These are phyloP conservation scores for Fraxinus floribunda DNA, from an alignment of 305 asterid species.

Conservation along the genomic window DNA sequence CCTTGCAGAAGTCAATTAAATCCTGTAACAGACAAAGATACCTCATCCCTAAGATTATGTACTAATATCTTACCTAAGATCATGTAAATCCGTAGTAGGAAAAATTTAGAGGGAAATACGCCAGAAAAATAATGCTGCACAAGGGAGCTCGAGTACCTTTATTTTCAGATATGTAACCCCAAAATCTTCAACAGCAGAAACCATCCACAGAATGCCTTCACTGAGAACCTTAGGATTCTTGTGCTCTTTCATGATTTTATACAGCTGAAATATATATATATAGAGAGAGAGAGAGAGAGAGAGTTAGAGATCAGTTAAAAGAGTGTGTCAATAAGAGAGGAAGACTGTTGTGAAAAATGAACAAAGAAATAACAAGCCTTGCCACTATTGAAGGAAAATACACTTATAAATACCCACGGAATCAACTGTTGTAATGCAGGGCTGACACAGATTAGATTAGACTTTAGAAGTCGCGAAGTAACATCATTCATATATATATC, in stretches of 20 bases:
- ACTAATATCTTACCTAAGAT: conserved; percentile 8
- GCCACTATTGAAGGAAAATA: background rate
- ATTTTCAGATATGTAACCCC: conserved; percentile 75
- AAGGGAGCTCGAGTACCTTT: conserved; percentile 52
- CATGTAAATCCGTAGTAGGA: background rate
- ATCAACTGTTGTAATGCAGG: background rate
- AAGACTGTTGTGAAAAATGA: background rate
- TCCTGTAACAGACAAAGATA: conserved; percentile 49
- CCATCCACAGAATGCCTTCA: conserved; percentile 97
- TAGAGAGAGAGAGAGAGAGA: too few relatives aligned
- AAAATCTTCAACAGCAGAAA: conserved; percentile 88
- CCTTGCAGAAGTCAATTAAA: conserved; percentile 95
- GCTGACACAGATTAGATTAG: background rate
- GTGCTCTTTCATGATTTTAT: conserved; percentile 95
- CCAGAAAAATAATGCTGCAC: background rate
- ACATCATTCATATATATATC: background rate
- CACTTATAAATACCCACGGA: background rate
- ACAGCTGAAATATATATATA: conserved; percentile 48
- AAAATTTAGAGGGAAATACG: conserved; percentile 13
- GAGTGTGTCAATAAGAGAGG: background rate
- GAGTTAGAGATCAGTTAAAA: conserved; percentile 23
- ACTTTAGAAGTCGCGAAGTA: background rate
- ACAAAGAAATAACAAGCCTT: background rate
- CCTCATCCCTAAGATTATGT: conserved; percentile 17
- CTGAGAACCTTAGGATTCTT: conserved; percentile 99